Base-by-base conservation (phyloP, 441 rosid genomes). In the Iberis amara region DNA sequence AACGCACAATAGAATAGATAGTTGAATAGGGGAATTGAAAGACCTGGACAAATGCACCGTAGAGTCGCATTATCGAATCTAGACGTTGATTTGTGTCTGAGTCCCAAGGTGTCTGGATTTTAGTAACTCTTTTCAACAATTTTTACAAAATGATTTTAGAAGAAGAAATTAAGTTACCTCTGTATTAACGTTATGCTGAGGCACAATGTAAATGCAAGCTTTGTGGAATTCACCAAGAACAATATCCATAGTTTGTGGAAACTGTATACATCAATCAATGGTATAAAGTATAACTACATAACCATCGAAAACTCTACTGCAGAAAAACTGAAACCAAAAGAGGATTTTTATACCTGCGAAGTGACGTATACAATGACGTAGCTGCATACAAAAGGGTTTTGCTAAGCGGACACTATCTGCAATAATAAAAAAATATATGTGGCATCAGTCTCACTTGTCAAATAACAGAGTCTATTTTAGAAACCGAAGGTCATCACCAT, bases 1-100 rank as follows among this genome's bases (percentile, higher is more conserved):
- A 43, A 35, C 24, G 41, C 15, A 40, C 15, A 48, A 18, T n/a
- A n/a, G n/a, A n/a, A n/a, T n/a, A n/a, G n/a, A n/a, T n/a, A n/a
- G n/a, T n/a, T n/a, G n/a, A n/a, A n/a, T n/a, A n/a, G 3, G 1
- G 49, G 3, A 28, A 10, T 35, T n/a, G 3, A 38, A 72, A 66
- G 57, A 91, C 96, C 98, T 91, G 96, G 67, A 85, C 82, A 5
- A 91, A 74, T 57, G 98, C 90, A 14, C 87, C 98, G 57, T 91
- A 91, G 31, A 85, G 72, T 72, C 64, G 81, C 87, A 88, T 82
- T 73, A 75, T 80, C 45, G 83, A 80, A 66, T 72, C 76, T 48
- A 83, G 45, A 56, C 87, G 80, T 64, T 66, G 61, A 62, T 83
- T 80, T 33, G 78, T 83, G 55, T 72, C 86, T 15, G 94, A 83